Evolutionary conservation across 768 basidiomycete genomes (phyloP).

Genomic region (Tricholoma sp.): DNA sequence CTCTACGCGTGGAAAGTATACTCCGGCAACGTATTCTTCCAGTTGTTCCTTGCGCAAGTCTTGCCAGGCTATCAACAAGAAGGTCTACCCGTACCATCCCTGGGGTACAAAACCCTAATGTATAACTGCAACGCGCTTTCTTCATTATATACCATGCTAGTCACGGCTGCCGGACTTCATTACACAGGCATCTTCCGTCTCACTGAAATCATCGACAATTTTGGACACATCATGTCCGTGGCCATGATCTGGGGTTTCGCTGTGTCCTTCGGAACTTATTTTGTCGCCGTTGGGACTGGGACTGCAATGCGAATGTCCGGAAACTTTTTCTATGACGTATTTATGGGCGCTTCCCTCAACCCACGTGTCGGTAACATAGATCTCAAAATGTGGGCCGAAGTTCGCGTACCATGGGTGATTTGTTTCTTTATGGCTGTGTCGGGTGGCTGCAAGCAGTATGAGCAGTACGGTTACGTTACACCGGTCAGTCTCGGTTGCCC

Average conservation of each 20-base stretch:
- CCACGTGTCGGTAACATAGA: slow-evolving; percentile 89
- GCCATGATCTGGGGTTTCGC: slow-evolving; percentile 88
- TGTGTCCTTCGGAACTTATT: slow-evolving; percentile 77
- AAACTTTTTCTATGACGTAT: slow-evolving; percentile 89
- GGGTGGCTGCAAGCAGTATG: slow-evolving; percentile 94
- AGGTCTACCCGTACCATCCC: slow-evolving; percentile 93
- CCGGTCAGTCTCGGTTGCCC: slow-evolving; percentile 47
- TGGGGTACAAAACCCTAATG: slow-evolving; percentile 86
- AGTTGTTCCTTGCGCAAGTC: slow-evolving; percentile 85
- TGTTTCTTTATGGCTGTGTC: slow-evolving; percentile 91
- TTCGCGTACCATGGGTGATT: slow-evolving; percentile 95
- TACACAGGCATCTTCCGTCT: slow-evolving; percentile 81
- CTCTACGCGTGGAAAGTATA: slow-evolving; percentile 87
- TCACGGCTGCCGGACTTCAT: slow-evolving; percentile 72
- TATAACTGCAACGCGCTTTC: slow-evolving; percentile 96
- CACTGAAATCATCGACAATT: slow-evolving; percentile 93
- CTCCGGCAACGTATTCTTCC: slow-evolving; percentile 80
- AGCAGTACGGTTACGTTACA: slow-evolving; percentile 85
- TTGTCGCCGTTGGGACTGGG: slow-evolving; percentile 69
- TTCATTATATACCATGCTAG: slow-evolving; percentile 79
- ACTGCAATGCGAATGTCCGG: slow-evolving; percentile 92
- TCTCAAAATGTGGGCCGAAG: slow-evolving; percentile 98
- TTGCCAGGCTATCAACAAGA: slow-evolving; percentile 92
- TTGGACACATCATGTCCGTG: slow-evolving; percentile 93
- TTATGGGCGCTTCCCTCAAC: slow-evolving; percentile 95